Percentiles rank a stretch among this genome's conserved stretches.
phyloP scores from a whole-genome alignment of 1,139 yeast species.

The Hansenula sp. region DNA sequence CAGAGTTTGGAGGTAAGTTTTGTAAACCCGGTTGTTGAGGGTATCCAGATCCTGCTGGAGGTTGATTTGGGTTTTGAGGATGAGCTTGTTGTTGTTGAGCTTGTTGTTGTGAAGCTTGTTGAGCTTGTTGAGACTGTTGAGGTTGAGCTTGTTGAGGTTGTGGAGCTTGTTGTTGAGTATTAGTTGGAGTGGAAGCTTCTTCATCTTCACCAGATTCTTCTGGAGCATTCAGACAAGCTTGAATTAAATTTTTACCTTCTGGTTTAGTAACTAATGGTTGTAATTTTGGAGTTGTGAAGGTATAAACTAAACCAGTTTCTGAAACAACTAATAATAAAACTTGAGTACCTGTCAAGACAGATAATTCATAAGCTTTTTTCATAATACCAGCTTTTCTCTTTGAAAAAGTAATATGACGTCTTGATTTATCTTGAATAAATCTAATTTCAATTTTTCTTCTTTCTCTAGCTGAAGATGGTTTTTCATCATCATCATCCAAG shows the following conservation, averaged over 20 bases:
- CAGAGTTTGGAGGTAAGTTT: slow-evolving; percentile 43
- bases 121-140: slow-evolving; percentile 15
- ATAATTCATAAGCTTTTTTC: slow-evolving; percentile 96
- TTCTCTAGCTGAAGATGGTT: slow-evolving; percentile 62
- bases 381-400: slow-evolving; percentile 98
- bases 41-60: slow-evolving; percentile 18
- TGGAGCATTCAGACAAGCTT: slow-evolving; percentile 95
- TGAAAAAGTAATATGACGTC: slow-evolving; percentile 96
- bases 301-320: slow-evolving; percentile 95
- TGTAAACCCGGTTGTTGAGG: slow-evolving; percentile 24
- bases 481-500: slow-evolving; percentile 70
- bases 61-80: slow-evolving; percentile 3
- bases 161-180: slow-evolving; percentile 13
- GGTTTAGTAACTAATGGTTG: slow-evolving; percentile 97
- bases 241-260: slow-evolving; percentile 94
- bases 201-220: slow-evolving; percentile 70
- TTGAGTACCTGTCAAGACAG: slow-evolving; percentile 95
- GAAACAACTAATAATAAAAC: slow-evolving; percentile 90
- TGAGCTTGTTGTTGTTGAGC: slow-evolving; percentile 27
- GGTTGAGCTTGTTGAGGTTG: slow-evolving; percentile 17
- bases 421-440: slow-evolving; percentile 93
- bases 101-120: slow-evolving; percentile 20
- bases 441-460: slow-evolving; percentile 96
- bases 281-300: slow-evolving; percentile 97
- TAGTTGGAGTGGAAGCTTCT: slow-evolving; percentile 24